These are phyloP conservation scores for Stephanodiscus triporus DNA, from an alignment of 108 stramenopile species.

Conservation along the genomic window DNA sequence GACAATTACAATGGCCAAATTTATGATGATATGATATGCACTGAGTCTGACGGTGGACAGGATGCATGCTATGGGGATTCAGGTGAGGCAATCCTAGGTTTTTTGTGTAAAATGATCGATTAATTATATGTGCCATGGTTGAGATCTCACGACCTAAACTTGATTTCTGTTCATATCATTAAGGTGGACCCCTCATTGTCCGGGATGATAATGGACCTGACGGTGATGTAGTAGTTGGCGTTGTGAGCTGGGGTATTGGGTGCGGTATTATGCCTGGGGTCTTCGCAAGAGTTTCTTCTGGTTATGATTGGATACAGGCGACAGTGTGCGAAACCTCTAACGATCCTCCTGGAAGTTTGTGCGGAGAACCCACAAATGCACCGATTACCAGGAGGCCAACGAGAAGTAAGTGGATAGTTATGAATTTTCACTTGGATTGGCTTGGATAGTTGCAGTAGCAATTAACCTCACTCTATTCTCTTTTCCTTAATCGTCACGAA, in stretches of 20 bases:
- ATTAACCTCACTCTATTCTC: neutral
- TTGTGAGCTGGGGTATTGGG: slow-evolving; percentile 58
- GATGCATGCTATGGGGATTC: slow-evolving; percentile 57
- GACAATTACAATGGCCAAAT: slow-evolving; percentile 34
- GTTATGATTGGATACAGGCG: slow-evolving; percentile 46
- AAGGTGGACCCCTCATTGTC: slow-evolving; percentile 51
- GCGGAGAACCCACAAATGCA: neutral
- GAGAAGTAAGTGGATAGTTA: neutral
- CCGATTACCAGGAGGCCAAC: neutral
- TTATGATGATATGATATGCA: slow-evolving; percentile 54
- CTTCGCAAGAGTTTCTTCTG: slow-evolving; percentile 27
- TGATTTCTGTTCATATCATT: neutral
- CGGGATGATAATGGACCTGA: neutral
- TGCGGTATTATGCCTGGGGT: slow-evolving; percentile 64
- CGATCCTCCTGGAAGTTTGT: slow-evolving; percentile 17
- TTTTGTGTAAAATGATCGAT: neutral
- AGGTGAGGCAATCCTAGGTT: neutral
- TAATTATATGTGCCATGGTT: neutral
- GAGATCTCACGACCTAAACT: neutral
- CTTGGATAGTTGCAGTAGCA: neutral
- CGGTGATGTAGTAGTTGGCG: slow-evolving; percentile 48
- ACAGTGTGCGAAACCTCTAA: slow-evolving; percentile 31
- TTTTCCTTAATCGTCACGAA: neutral
- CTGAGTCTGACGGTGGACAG: slow-evolving; percentile 9
- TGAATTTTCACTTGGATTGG: neutral